Evolutionary conservation across 2,329 filamentous ascomycete genomes (phyloP), one percentile per base, ranked within the genome.

Genomic region (Pestalotiopsis sp.): DNA sequence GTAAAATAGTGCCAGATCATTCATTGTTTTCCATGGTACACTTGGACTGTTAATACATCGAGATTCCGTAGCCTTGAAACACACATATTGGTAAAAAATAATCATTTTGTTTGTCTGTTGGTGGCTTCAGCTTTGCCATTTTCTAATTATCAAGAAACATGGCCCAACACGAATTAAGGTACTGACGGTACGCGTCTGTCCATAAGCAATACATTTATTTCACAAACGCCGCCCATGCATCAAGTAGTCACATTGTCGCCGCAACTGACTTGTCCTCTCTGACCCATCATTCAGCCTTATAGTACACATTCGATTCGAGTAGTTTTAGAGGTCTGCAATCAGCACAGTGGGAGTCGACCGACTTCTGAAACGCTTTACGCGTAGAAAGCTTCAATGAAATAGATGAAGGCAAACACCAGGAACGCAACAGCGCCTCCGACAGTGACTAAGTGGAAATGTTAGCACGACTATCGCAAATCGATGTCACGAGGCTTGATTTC

Each of bases 371-470:
- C 13, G 23, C 65, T 62, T 70, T 81, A 88, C 65, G 81, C 81
- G 76, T 89, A 90, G 76, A 95, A 83, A 14, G 92, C 92, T 81
- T 98, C 95, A 70, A 95, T 84, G 49, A 97, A 83, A 82, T 99
- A 99, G 74, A 99, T 95, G 74, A 97, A 81, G 70, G 94, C 95
- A 78, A 99, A 99, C 38, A 94, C 81, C 62, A 98, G 84, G 83
- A 99, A 99, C 17, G 95, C 94, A 68, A 92, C 83, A 7, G 96
- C 95, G 70, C 96, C 96, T 71, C 96, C 95, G 65, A 98, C 86
- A 39, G 95, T 98, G 45, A 98, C 96, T 97, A 71, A 52, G 62
- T n/a, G 66, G 23, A 6, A 60, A 60, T 66, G 58, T 74, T n/a
- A 72, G 69, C 69, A 58, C 13, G n/a, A 23, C n/a, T 27, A 69